Conservation (phyloP, 768 basidiomycete species). For the Macrocybe gigantea region DNA sequence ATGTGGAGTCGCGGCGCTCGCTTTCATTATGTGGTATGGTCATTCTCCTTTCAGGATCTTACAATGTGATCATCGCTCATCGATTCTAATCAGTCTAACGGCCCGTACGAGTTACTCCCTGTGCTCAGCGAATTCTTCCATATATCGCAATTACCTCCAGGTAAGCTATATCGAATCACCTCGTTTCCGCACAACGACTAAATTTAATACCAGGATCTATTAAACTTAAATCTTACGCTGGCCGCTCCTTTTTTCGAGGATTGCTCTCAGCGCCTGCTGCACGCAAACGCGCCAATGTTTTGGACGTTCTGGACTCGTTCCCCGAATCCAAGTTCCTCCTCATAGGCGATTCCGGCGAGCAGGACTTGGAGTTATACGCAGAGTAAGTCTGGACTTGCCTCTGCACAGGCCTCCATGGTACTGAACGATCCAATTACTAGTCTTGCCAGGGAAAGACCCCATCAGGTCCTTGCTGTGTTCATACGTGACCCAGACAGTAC, state of each 20-base stretch:
- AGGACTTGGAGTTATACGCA: conserved; percentile 89
- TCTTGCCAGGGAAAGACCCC: conserved; percentile 62
- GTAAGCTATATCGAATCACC: conserved; percentile 20
- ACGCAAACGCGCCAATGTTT: conserved; percentile 75
- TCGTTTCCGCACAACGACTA: neutral
- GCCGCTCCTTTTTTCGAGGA: conserved; percentile 76
- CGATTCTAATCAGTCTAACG: conserved; percentile 54
- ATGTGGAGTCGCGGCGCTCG: conserved; percentile 69
- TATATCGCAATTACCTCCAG: conserved; percentile 62
- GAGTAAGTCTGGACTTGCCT: conserved; percentile 29
- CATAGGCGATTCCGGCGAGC: conserved; percentile 91
- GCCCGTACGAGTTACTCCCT: conserved; percentile 79
- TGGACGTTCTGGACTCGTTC: conserved; percentile 75
- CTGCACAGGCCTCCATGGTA: neutral
- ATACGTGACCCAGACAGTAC: conserved; percentile 64
- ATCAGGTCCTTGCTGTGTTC: conserved; percentile 74
- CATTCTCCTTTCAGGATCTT: too few relatives aligned
- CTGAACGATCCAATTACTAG: conserved; percentile 13
- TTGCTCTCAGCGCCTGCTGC: conserved; percentile 77
- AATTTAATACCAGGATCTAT: conserved; percentile 51
- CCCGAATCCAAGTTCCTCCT: conserved; percentile 73
- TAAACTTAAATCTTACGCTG: conserved; percentile 80
- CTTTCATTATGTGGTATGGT: conserved; percentile 80
- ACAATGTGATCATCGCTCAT: neutral
- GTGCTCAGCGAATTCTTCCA: conserved; percentile 72